These are phyloP conservation scores for Kalmusia sp. DNA, from an alignment of 2,329 filamentous ascomycete genomes.

Conservation along the genomic window DNA sequence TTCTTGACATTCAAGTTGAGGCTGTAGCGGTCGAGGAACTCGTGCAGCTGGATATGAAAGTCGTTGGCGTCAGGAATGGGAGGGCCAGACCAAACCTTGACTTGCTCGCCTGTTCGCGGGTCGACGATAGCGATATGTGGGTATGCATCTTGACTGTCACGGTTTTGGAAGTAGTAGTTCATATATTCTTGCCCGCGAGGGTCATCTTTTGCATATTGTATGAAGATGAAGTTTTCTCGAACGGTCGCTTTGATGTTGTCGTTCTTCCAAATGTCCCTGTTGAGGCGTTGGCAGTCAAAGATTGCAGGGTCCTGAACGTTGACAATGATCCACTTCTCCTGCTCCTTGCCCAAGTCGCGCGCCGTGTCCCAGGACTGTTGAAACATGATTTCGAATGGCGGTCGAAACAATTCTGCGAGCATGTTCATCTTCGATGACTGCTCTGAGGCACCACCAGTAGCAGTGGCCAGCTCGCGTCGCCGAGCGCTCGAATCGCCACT, in stretches of 20 bases:
- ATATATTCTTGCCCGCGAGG: conserved; percentile 79
- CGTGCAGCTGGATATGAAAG: conserved; percentile 89
- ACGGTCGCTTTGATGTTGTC: conserved; percentile 78
- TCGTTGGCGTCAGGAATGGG: conserved; percentile 79
- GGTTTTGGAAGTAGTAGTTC: conserved; percentile 84
- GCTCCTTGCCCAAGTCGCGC: conserved; percentile 82
- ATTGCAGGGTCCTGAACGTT: conserved; percentile 94
- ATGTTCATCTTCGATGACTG: conserved; percentile 74
- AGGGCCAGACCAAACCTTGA: conserved; percentile 91
- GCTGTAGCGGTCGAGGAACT: conserved; percentile 97
- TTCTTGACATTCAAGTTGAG: conserved; percentile 89
- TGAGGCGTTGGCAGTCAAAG: conserved; percentile 93
- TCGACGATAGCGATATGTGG: conserved; percentile 97
- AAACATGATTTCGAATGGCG: conserved; percentile 89
- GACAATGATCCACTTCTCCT: conserved; percentile 92
- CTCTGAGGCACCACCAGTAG: conserved; percentile 71
- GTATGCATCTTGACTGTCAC: conserved; percentile 87
- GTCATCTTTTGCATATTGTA: conserved; percentile 92
- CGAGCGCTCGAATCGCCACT: conserved; percentile 55
- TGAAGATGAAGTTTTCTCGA: conserved; percentile 90
- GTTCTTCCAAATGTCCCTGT: conserved; percentile 96
- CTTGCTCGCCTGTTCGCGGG: conserved; percentile 92
- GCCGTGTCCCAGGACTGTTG: conserved; percentile 82
- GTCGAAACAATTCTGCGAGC: conserved; percentile 89
- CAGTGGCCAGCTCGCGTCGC: conserved; percentile 62